phyloP scores from a whole-genome alignment of 2,329 filamentous ascomycete genomes.

The Orbilia oligospora region DNA sequence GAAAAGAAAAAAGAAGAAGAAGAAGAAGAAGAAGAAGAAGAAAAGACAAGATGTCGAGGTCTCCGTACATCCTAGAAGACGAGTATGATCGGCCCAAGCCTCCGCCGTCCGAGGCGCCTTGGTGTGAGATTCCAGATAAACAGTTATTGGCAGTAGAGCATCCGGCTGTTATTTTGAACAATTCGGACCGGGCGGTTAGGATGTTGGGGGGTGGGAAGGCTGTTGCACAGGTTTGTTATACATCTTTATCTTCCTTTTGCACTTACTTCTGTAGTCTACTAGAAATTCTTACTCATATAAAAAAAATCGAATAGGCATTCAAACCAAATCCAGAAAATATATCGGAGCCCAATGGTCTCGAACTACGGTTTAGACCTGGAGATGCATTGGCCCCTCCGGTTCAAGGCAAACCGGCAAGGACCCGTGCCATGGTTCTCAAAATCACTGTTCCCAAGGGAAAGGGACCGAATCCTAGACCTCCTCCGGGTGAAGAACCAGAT shows the following conservation, averaged over 20 bases:
- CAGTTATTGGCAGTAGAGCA: constrained; percentile 49
- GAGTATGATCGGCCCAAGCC: constrained; percentile 24
- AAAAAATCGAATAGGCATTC: constrained; percentile 35
- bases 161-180: constrained; percentile 36
- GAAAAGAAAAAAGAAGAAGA: too few species aligned
- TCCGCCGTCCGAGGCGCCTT: constrained; percentile 40
- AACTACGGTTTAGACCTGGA: constrained; percentile 48
- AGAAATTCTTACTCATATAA: not conserved
- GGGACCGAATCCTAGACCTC: constrained; percentile 71
- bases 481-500: constrained; percentile 64
- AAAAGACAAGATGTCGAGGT: constrained; percentile 30
- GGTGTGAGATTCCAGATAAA: constrained; percentile 48
- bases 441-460: constrained; percentile 89
- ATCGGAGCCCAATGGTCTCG: constrained; percentile 49
- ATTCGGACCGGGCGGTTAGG: constrained; percentile 43
- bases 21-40: too few species aligned
- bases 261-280: too few species aligned
- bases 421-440: constrained; percentile 88
- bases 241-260: not conserved
- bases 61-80: constrained; percentile 7
- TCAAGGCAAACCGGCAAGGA: constrained; percentile 80
- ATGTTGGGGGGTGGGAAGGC: constrained; percentile 51
- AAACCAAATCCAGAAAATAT: constrained; percentile 53
- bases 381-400: constrained; percentile 73
- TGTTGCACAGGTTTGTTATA: constrained; percentile 42